Conservation (phyloP, 768 basidiomycete species). For the Saitozyma podzolica region DNA sequence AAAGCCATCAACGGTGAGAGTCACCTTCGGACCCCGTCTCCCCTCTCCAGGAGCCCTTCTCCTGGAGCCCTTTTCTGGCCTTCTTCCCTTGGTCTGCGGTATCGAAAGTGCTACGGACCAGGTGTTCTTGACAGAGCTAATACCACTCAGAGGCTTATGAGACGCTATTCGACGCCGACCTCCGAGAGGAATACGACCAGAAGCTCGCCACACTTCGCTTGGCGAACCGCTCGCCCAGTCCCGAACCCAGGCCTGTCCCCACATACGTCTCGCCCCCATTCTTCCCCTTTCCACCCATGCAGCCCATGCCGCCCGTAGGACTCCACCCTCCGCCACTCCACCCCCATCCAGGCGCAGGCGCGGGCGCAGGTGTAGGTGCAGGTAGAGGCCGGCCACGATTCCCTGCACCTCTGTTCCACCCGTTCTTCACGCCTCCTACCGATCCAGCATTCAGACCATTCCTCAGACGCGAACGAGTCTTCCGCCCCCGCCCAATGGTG, state of each 20-base stretch:
- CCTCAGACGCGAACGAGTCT: not conserved
- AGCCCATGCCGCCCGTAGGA: not conserved
- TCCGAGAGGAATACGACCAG: constrained; percentile 18
- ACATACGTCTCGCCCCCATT: not conserved
- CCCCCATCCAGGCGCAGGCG: no score
- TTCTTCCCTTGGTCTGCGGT: no score
- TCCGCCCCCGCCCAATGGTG: not conserved
- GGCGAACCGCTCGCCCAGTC: no score
- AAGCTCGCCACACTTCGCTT: constrained; percentile 7
- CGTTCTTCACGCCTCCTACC: not conserved
- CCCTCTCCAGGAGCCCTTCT: no score
- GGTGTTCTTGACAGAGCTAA: not conserved
- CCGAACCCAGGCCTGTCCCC: not conserved
- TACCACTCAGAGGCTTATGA: constrained; percentile 25
- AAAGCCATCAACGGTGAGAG: constrained; percentile 29
- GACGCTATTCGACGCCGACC: constrained; percentile 12
- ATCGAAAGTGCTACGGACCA: not conserved
- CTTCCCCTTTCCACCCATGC: not conserved
- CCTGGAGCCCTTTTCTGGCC: no score
- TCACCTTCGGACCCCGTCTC: no score
- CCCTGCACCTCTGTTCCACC: not conserved
- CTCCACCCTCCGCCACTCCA: no score
- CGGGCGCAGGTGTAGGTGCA: no score
- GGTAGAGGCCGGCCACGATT: no score
- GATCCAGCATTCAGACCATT: not conserved